phyloP scores from a whole-genome alignment of 768 basidiomycete species.

The Phylloporus arenicola region DNA sequence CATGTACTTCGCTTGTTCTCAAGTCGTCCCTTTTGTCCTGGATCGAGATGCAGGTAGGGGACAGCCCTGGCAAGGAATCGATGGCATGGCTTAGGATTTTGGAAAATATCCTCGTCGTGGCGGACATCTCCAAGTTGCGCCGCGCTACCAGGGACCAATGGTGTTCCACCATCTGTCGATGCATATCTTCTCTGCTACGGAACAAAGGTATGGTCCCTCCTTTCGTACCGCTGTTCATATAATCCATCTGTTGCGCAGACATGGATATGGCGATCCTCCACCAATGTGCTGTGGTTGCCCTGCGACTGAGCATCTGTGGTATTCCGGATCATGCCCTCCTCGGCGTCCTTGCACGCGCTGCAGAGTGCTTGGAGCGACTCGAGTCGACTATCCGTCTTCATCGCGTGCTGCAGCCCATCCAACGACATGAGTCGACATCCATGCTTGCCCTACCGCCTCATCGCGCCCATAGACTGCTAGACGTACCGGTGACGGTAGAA shows the following conservation, averaged over 20 bases:
- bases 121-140: constrained; percentile 48
- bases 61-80: constrained; percentile 31
- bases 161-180: constrained; percentile 51
- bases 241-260: constrained; percentile 7
- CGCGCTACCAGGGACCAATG: constrained; percentile 54
- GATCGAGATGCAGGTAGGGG: constrained; percentile 68
- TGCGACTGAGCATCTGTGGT: constrained; percentile 36
- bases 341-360: constrained; percentile 27
- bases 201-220: constrained; percentile 9
- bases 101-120: constrained; percentile 54
- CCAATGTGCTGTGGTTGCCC: constrained; percentile 28
- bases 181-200: constrained; percentile 31
- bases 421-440: background rate
- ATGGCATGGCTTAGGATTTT: constrained; percentile 62
- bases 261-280: constrained; percentile 13
- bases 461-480: constrained; percentile 34
- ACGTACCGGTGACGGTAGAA: constrained; percentile 23
- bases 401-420: background rate
- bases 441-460: constrained; percentile 29
- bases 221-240: background rate
- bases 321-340: constrained; percentile 23
- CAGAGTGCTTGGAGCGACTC: constrained; percentile 25
- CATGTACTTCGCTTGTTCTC: constrained; percentile 65
- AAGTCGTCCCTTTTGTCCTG: constrained; percentile 71
- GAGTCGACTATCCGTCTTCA: constrained; percentile 19